phyloP scores from a whole-genome alignment of 1,284 basidiomycete genomes.

The Coniferiporia sulphurascens region DNA sequence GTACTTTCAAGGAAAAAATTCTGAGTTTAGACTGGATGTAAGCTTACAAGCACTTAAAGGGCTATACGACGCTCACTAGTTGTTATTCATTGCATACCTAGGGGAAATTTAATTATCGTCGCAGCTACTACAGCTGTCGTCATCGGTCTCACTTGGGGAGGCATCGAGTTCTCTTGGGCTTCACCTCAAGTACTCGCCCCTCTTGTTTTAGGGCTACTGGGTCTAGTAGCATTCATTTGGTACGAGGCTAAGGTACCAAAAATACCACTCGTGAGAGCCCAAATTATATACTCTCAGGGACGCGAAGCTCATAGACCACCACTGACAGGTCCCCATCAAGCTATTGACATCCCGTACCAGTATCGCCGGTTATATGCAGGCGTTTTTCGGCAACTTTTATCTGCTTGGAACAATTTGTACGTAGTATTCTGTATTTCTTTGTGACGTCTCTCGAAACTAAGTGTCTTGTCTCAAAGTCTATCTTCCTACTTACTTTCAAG shows the following conservation, averaged over 20 bases:
- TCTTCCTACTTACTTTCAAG: conserved; percentile 42
- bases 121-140: conserved; percentile 19
- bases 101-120: conserved; percentile 21
- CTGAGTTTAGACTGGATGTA: conserved; percentile 24
- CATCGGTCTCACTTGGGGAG: conserved; percentile 23
- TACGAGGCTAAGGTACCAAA: conserved; percentile 24
- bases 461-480: conserved; percentile 35
- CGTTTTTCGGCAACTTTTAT: conserved; percentile 19
- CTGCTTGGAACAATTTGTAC: conserved; percentile 21
- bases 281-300: not conserved
- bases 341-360: conserved; percentile 25
- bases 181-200: conserved; percentile 24
- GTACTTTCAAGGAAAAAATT: conserved; percentile 24
- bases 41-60: conserved; percentile 4
- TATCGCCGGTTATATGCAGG: conserved; percentile 27
- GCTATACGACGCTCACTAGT: not conserved
- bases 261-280: conserved; percentile 23
- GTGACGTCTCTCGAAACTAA: not conserved
- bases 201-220: conserved; percentile 24
- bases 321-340: conserved; percentile 24
- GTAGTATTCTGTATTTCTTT: not conserved
- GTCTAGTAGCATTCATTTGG: conserved; percentile 22
- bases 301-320: not conserved
- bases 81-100: not conserved
- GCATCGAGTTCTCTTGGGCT: conserved; percentile 24